A percentile compares a stretch with the other conserved stretches of the same genome.
phyloP scores from a whole-genome alignment of 805 yeast genomes.

The Candida awuae region DNA sequence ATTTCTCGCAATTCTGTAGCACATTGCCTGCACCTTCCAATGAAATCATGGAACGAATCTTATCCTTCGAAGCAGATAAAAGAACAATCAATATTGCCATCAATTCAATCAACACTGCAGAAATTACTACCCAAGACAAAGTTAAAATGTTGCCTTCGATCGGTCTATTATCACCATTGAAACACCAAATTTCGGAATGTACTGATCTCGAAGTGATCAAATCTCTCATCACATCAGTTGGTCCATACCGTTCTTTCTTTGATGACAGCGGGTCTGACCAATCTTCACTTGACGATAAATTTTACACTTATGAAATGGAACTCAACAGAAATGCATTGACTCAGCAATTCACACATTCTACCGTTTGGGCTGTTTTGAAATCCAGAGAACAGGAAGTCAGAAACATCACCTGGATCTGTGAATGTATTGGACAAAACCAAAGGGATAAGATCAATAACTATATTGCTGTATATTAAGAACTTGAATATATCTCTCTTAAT shows the following conservation, averaged over 20 bases:
- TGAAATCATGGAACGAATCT: slow-evolving; percentile 69
- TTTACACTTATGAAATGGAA: slow-evolving; percentile 87
- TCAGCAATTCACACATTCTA: slow-evolving; percentile 85
- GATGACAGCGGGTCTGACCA: slow-evolving; percentile 38
- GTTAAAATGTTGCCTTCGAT: slow-evolving; percentile 65
- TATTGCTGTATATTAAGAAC: slow-evolving; percentile 63
- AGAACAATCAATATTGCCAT: slow-evolving; percentile 86
- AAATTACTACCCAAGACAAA: slow-evolving; percentile 67
- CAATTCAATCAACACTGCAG: slow-evolving; percentile 74
- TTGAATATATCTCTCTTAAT: background rate
- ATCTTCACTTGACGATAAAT: slow-evolving; percentile 78
- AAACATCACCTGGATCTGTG: slow-evolving; percentile 99
- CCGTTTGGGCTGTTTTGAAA: slow-evolving; percentile 95
- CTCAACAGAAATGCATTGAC: slow-evolving; percentile 89
- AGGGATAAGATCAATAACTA: slow-evolving; percentile 88
- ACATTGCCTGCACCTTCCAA: slow-evolving; percentile 64
- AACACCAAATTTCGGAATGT: slow-evolving; percentile 57
- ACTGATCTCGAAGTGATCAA: slow-evolving; percentile 86
- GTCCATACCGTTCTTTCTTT: slow-evolving; percentile 56
- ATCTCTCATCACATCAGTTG: slow-evolving; percentile 50
- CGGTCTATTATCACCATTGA: slow-evolving; percentile 55
- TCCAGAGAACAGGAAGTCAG: slow-evolving; percentile 95
- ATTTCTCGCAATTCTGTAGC: slow-evolving; percentile 61
- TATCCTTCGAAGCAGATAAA: slow-evolving; percentile 91
- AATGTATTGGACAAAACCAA: slow-evolving; percentile 98